Evolutionary conservation across 2,329 filamentous ascomycete genomes (phyloP), one percentile per base, ranked within the genome.

Genomic region (Trichoderma sp.): DNA sequence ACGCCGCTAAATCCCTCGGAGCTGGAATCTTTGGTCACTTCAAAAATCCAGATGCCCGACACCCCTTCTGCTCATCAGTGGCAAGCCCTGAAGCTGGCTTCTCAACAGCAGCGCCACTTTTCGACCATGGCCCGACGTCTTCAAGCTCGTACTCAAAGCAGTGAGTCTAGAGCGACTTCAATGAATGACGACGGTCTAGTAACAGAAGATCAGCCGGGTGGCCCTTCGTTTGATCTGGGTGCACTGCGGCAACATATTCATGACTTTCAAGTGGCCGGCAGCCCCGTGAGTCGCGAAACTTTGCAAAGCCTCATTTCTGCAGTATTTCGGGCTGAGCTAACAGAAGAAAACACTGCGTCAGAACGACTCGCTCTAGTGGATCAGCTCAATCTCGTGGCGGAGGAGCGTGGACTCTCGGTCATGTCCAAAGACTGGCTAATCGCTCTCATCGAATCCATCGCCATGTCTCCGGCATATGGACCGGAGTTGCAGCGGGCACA

Each of bases 381-480:
- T 62, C 80, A 85, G 38, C 79, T 90, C 14, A 80, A 89, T 8
- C 80, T 84, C 16, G 86, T 85, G 6, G 85, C 88, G 69, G 82
- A 86, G 62, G 85, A 87, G 77, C 86, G 88, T 9, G 85, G 86
- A 21, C 80, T 88, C 74, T 76, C 81, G 3, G 80, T 89, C 24
- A 79, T 87, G 73, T 82, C 83, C 33, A 82, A 86, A 74, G 86
- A 89, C 31, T 81, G 92, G 71, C 84, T 92, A 66, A 84, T 88
- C 14, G 80, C 84, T 11, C 82, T 89, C 41, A 85, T 90, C 16
- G 85, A 87, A 73, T 80, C 83, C 4, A 81, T 85, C 1, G 81
- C 84, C 14, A 64, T 45, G 14, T 84, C 83, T 4, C 81, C 82
- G 3, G 80, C 80, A 2, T 82, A 81, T 50, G 81, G 80, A 0